phyloP scores from a whole-genome alignment of 1,284 basidiomycete genomes.

The Malassezia caprae region DNA sequence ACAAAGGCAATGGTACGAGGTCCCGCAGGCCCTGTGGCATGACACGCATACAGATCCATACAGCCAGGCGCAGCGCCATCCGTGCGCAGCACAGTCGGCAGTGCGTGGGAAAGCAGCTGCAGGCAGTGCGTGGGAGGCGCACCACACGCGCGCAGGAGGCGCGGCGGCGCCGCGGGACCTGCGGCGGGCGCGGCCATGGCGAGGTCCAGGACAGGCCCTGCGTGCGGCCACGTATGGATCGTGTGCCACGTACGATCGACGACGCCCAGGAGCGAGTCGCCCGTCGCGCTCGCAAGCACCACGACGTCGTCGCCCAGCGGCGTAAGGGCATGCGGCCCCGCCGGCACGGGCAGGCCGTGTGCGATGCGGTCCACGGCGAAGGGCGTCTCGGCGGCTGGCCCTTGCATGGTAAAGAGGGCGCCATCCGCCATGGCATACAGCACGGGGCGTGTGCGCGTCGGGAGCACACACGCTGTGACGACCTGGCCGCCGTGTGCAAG shows the following conservation, averaged over 20 bases:
- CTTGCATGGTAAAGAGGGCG: neutral
- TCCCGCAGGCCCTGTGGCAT: no score
- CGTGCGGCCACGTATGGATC: slow-evolving; percentile 37
- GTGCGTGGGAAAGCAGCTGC: slow-evolving; percentile 72
- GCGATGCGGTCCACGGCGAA: neutral
- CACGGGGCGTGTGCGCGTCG: neutral
- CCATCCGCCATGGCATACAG: neutral
- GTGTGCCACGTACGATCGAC: neutral
- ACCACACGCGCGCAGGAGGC: slow-evolving; percentile 82
- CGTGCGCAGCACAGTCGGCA: slow-evolving; percentile 61
- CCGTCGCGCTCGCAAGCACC: slow-evolving; percentile 28
- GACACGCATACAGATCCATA: neutral
- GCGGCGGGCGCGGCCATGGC: slow-evolving; percentile 57
- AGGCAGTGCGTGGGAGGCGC: slow-evolving; percentile 69
- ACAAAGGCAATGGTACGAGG: neutral
- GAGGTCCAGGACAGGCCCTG: slow-evolving; percentile 81
- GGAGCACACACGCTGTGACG: neutral
- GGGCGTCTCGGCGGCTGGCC: neutral
- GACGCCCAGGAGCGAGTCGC: slow-evolving; percentile 27
- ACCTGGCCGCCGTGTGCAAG: neutral
- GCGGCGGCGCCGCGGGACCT: neutral
- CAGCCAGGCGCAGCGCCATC: slow-evolving; percentile 3
- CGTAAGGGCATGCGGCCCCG: slow-evolving; percentile 25
- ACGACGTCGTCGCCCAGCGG: slow-evolving; percentile 36
- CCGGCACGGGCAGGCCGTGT: slow-evolving; percentile 9